Evolutionary conservation across 2,329 filamentous ascomycete genomes (phyloP), one percentile per base, ranked within the genome.

Genomic region (Kalmusia sp.): DNA sequence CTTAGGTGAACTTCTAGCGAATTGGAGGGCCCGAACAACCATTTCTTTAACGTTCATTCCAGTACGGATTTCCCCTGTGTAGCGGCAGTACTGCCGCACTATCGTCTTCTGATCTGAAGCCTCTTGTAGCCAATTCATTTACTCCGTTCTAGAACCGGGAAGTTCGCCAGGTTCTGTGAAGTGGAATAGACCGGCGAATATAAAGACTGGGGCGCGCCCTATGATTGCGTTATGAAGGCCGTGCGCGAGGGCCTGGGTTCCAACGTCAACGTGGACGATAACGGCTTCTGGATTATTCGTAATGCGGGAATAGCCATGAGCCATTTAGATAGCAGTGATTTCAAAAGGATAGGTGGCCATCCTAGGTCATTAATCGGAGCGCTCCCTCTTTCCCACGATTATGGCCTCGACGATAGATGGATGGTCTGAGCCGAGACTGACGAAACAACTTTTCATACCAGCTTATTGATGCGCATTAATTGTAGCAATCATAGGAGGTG

Each of bases 221-320:
- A 57, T 44, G 19, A 44, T 52, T n/a, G 57, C 54, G 33, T 59
- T 92, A 74, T 92, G 89, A 0, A 92, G 83, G 1, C 87, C 89
- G 3, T 87, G 87, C 17, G 83, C 88, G 0, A 92, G 80, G 4
- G 85, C 88, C 68, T 91, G 88, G 0, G 89, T 92, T 17, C 89
- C 89, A 22, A 59, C 57, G 63, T 92, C 89, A 39, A 92, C 89
- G 62, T 92, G 89, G 4, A 92, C 83, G 52, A 92, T 86, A 17
- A 92, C 89, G 48, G 84, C 87, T 72, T 92, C 89, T 0, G 88
- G 87, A 59, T 87, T 82, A 37, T 83, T 84, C 9, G 86, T 90
- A 15, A 90, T 73, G 4, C 58, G 43, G 4, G 59, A 52, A 43
- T 57, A 63, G 3, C 58, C 61, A 28, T 62, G 52, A 1, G 59